Percentiles rank a stretch among this genome's conserved stretches.
Evolutionary conservation across 2,329 filamentous ascomycete genomes (phyloP).

Genomic region (Cryphonectria carpinicola): DNA sequence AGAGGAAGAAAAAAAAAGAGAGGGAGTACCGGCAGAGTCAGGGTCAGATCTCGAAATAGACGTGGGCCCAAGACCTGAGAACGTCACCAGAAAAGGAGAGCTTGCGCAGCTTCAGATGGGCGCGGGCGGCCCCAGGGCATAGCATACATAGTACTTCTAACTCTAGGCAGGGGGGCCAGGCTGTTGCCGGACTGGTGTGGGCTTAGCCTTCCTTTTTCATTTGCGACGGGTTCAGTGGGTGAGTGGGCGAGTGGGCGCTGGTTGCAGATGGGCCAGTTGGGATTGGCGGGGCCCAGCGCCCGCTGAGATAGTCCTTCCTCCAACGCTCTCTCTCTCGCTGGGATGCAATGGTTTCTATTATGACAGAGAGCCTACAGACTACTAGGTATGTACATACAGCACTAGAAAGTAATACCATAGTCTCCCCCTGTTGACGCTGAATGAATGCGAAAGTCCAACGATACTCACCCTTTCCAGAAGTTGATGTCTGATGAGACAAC

Average conservation of each 20-base stretch:
- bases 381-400: no score
- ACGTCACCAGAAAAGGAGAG: slow-evolving; percentile 1
- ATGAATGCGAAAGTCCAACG: neutral
- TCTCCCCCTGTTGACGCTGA: neutral
- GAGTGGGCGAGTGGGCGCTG: neutral
- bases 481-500: neutral
- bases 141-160: no score
- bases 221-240: neutral
- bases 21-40: neutral
- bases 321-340: no score
- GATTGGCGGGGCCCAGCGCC: neutral
- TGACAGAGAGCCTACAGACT: no score
- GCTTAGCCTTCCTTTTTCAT: neutral
- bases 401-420: no score
- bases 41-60: neutral
- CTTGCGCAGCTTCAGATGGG: slow-evolving; percentile 1
- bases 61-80: neutral
- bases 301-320: no score
- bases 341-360: no score
- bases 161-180: neutral
- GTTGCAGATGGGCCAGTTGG: neutral
- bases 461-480: neutral
- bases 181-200: neutral
- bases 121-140: neutral
- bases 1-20: neutral